Evolutionary conservation across 805 yeast genomes (phyloP), one percentile per base, ranked within the genome.

Genomic region (Hanseniaspora nectarophila): DNA sequence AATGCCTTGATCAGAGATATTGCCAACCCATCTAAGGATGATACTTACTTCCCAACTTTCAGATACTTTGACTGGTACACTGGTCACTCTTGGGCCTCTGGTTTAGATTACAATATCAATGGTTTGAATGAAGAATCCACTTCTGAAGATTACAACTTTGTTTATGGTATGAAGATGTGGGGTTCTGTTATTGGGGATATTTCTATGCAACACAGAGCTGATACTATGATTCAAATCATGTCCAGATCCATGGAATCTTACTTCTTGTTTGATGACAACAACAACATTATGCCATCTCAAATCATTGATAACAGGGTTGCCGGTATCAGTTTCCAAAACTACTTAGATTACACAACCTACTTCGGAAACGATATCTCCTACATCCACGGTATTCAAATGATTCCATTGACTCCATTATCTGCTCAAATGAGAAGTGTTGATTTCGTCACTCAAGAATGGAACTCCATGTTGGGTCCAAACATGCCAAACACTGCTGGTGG

Each of bases 11-110:
- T 82, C 5, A 71, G 87, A 56, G 89, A 84, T 59, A 80, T 77
- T 23, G 81, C 82, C 37, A 81, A 81, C 59, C 85, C 88, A 4
- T 67, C 75, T 15, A 56, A 60, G 3, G 63, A 64, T 16, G 85
- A 80, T 57, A 35, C 61, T 0, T 73, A 72, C 55, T 83, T 81
- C 70, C 89, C 90, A 2, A 76, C 73, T 10, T 77, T 72, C 40
- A 72, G 89, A 54, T 69, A 72, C 52, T 83, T 82, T 65, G 88
- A 82, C 63, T 83, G 84, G 78, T 83, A 65, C 65, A 67, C 71
- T 56, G 89, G 90, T 7, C 90, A 83, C 61, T 76, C 84, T 28
- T 81, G 85, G 80, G 88, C 89, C 8, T 74, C 76, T 56, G 90
- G 90, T 2, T 61, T 83, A 21, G 76, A 73, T 59, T 75, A 72